phyloP scores from a whole-genome alignment of 371 early-diverging fungal species.

The Lichtheimia corymbifera region DNA sequence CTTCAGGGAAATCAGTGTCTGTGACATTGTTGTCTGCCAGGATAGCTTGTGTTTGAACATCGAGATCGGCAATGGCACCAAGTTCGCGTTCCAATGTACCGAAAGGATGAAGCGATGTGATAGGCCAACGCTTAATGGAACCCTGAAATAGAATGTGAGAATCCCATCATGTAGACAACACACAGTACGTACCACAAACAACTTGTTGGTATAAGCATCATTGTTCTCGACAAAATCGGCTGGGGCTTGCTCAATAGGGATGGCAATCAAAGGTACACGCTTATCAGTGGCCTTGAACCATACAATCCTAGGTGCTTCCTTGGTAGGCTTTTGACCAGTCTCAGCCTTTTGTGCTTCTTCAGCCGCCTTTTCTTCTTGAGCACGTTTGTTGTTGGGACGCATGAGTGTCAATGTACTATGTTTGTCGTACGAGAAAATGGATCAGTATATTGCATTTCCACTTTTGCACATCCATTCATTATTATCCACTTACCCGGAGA shows the following conservation, averaged over 20 bases:
- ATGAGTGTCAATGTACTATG: conserved; percentile 48
- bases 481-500: conserved; percentile 46
- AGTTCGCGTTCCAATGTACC: conserved; percentile 65
- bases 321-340: conserved; percentile 8
- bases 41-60: conserved; percentile 71
- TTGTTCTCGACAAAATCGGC: conserved; percentile 63
- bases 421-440: not conserved
- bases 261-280: conserved; percentile 74
- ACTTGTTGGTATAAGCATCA: conserved; percentile 34
- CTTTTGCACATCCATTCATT: too few species aligned
- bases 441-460: too few species aligned
- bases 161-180: not conserved
- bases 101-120: conserved; percentile 71
- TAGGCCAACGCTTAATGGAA: conserved; percentile 76
- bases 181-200: conserved; percentile 46
- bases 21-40: conserved; percentile 68
- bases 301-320: conserved; percentile 46
- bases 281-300: conserved; percentile 85
- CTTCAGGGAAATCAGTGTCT: conserved; percentile 58
- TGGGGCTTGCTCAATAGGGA: conserved; percentile 69
- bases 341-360: conserved; percentile 14
- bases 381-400: conserved; percentile 57
- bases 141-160: conserved; percentile 28
- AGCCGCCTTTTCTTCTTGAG: conserved; percentile 32
- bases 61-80: conserved; percentile 71